These are phyloP conservation scores for Pseudogymnoascus sp. DNA, from an alignment of 2,329 filamentous ascomycete species.

Conservation along the genomic window DNA sequence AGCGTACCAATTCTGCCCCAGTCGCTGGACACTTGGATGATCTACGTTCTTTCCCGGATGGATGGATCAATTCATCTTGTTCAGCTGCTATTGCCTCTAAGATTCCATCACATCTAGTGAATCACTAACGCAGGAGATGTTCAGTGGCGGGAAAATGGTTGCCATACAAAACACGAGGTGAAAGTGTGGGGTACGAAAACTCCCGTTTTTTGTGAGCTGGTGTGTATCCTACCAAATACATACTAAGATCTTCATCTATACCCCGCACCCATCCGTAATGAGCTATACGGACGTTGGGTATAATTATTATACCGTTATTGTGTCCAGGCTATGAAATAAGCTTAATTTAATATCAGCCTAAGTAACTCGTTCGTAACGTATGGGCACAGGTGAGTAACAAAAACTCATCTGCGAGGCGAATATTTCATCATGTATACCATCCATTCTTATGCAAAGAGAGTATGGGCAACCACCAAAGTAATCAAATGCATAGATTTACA, in stretches of 20 bases:
- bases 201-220: not conserved
- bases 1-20: not conserved
- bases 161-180: not conserved
- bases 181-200: not conserved
- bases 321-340: not conserved
- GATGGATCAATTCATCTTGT: not conserved
- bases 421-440: not conserved
- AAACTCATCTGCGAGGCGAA: not conserved
- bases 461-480: not conserved
- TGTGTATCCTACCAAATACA: not conserved
- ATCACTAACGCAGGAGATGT: not conserved
- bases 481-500: not conserved
- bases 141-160: not conserved
- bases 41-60: too few relatives aligned
- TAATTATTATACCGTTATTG: not conserved
- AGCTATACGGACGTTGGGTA: not conserved
- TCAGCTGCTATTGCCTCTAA: not conserved
- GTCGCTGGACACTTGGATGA: not conserved
- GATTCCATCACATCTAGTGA: not conserved
- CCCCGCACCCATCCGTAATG: not conserved
- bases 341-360: not conserved
- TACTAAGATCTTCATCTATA: not conserved
- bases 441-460: not conserved
- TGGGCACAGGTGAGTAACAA: not conserved
- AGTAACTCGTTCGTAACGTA: not conserved